Conservation (phyloP, 1,284 basidiomycete species). For the Filobasidium uniguttulatum region DNA sequence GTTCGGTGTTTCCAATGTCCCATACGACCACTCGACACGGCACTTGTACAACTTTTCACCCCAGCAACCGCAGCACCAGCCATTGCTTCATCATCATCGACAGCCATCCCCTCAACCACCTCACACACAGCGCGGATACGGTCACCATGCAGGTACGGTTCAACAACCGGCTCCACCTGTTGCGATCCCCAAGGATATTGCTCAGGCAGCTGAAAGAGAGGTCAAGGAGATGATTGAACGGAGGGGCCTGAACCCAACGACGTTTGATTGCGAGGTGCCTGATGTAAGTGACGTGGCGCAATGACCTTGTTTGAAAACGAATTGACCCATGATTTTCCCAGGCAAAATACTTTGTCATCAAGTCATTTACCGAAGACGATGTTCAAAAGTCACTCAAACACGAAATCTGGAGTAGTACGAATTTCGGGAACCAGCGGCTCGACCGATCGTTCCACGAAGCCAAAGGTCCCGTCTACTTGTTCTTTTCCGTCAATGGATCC, state of each 20-base stretch:
- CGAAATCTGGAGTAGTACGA: slow-evolving; percentile 93
- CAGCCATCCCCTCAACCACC: neutral
- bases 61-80: neutral
- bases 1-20: too few relatives aligned
- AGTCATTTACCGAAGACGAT: slow-evolving; percentile 93
- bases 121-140: slow-evolving; percentile 1
- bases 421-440: slow-evolving; percentile 85
- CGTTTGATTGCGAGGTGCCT: slow-evolving; percentile 65
- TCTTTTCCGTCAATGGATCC: slow-evolving; percentile 90
- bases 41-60: neutral
- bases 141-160: slow-evolving; percentile 13
- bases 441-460: slow-evolving; percentile 91
- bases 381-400: slow-evolving; percentile 93
- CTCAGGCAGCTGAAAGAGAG: slow-evolving; percentile 39
- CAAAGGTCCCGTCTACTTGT: slow-evolving; percentile 81
- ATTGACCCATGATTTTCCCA: slow-evolving; percentile 23
- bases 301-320: neutral
- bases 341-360: slow-evolving; percentile 92
- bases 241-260: slow-evolving; percentile 80
- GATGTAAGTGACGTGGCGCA: slow-evolving; percentile 44
- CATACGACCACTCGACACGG: too few relatives aligned
- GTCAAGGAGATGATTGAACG: slow-evolving; percentile 69
- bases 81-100: neutral
- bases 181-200: slow-evolving; percentile 21
- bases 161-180: slow-evolving; percentile 5